Conservation (phyloP, 352 stramenopile genomes). For the Globisporangium orthogonon region DNA sequence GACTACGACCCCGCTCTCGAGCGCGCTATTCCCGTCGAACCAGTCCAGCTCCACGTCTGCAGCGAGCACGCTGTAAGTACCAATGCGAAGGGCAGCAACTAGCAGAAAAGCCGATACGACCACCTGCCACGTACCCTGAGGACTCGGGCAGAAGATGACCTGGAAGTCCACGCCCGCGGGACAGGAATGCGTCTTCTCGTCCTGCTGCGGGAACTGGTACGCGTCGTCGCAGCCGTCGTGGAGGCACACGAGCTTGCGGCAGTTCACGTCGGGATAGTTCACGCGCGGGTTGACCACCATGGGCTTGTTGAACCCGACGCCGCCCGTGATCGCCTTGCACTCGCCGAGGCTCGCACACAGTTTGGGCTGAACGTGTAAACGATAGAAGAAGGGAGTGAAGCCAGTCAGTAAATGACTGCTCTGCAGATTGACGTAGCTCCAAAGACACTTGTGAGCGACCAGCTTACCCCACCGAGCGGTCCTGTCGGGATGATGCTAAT, state of each 20-base stretch:
- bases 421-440: neutral
- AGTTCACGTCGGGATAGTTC: slow-evolving; percentile 13
- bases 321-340: slow-evolving; percentile 44
- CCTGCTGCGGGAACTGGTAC: slow-evolving; percentile 56
- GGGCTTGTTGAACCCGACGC: slow-evolving; percentile 56
- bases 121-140: neutral
- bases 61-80: neutral
- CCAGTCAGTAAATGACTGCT: neutral
- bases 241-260: slow-evolving; percentile 42
- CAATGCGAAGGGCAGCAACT: neutral
- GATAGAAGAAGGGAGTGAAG: neutral
- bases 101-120: too few relatives aligned
- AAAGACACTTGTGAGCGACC: too few relatives aligned
- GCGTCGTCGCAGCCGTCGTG: slow-evolving; percentile 45
- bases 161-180: slow-evolving; percentile 21
- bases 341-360: slow-evolving; percentile 37
- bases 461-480: slow-evolving; percentile 20
- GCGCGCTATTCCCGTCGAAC: slow-evolving; percentile 1
- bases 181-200: slow-evolving; percentile 50
- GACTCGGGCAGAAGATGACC: slow-evolving; percentile 41
- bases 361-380: slow-evolving; percentile 22
- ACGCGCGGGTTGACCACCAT: slow-evolving; percentile 45
- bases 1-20: slow-evolving; percentile 9
- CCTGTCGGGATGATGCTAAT: slow-evolving; percentile 38
- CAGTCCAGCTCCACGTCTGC: slow-evolving; percentile 7